A percentile compares a stretch with the other conserved stretches of the same genome.
phyloP scores from a whole-genome alignment of 768 basidiomycete genomes.

The Cantharellus anzutake region DNA sequence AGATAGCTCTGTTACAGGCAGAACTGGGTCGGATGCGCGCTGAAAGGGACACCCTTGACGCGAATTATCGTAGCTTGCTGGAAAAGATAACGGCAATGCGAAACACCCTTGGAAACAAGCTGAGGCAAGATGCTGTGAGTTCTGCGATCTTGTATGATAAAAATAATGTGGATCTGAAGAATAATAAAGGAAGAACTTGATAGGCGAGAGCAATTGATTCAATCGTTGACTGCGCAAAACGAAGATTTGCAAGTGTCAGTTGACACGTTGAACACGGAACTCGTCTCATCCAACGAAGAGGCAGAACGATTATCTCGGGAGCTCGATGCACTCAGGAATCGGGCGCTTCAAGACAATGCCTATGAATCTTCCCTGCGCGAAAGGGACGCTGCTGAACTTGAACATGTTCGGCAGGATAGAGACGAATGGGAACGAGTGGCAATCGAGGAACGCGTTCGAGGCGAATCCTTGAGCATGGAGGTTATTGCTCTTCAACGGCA shows the following conservation, averaged over 20 bases:
- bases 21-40: constrained; percentile 58
- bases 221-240: constrained; percentile 57
- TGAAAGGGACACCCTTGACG: constrained; percentile 75
- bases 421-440: constrained; percentile 49
- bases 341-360: constrained; percentile 43
- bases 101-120: constrained; percentile 79
- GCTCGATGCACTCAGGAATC: constrained; percentile 44
- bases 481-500: constrained; percentile 40
- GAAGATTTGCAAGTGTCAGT: constrained; percentile 53
- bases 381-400: constrained; percentile 71
- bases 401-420: constrained; percentile 66
- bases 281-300: constrained; percentile 59
- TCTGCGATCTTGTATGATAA: background rate
- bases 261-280: constrained; percentile 63
- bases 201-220: constrained; percentile 68
- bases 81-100: constrained; percentile 87
- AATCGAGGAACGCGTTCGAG: constrained; percentile 44
- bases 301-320: constrained; percentile 49
- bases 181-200: constrained; percentile 75
- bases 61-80: constrained; percentile 72
- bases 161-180: background rate
- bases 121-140: constrained; percentile 89
- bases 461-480: constrained; percentile 48
- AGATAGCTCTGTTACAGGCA: constrained; percentile 42
- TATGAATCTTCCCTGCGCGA: constrained; percentile 57